These are phyloP conservation scores for Endoconidiophora polonica DNA, from an alignment of 2,329 filamentous ascomycete species.

Conservation along the genomic window DNA sequence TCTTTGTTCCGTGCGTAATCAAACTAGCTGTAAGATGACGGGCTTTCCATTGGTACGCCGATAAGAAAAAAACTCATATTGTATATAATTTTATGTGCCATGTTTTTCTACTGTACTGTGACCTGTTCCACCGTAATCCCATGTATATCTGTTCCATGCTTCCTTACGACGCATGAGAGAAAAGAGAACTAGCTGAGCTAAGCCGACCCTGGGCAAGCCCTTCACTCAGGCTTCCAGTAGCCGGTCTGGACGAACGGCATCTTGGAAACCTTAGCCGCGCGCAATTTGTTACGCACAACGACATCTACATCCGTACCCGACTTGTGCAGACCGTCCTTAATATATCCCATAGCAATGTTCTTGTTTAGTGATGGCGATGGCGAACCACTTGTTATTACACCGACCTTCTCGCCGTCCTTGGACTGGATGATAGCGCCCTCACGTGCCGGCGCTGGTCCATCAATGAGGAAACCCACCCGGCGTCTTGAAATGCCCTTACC, in stretches of 20 bases:
- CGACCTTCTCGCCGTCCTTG: constrained; percentile 49
- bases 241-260: constrained; percentile 78
- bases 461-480: constrained; percentile 64
- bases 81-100: no score
- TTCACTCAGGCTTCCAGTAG: constrained; percentile 41
- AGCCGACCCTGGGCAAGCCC: neutral
- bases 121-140: no score
- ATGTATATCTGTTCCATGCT: no score
- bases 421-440: constrained; percentile 71
- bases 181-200: no score
- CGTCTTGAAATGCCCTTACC: constrained; percentile 53
- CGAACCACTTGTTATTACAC: constrained; percentile 73
- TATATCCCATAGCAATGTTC: constrained; percentile 94
- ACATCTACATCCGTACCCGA: constrained; percentile 66
- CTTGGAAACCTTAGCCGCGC: constrained; percentile 61
- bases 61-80: no score
- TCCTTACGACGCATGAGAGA: no score
- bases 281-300: constrained; percentile 57
- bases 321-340: constrained; percentile 69
- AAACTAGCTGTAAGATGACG: no score
- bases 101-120: no score
- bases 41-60: no score
- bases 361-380: constrained; percentile 72
- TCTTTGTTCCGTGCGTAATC: no score
- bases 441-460: constrained; percentile 65